Percentiles rank a stretch among this genome's conserved stretches.
phyloP scores from a whole-genome alignment of 306 rosid genomes.

The Fagus crenata region DNA sequence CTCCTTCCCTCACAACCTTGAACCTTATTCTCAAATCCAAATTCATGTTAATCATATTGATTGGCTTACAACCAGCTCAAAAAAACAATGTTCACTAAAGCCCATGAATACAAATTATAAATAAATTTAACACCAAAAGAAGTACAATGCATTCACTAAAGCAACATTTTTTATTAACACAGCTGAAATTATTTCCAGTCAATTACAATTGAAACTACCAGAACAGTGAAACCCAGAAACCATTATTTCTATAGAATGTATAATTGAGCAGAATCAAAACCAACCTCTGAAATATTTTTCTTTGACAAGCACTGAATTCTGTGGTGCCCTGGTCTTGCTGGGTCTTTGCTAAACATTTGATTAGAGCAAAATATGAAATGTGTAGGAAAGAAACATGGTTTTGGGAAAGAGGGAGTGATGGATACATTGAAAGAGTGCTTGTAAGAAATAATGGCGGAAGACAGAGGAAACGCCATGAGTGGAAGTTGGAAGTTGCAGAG shows the following conservation, averaged over 20 bases:
- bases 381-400: conserved; percentile 17
- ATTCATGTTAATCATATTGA: too few species aligned
- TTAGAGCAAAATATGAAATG: conserved; percentile 33
- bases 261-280: conserved; percentile 1
- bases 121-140: too few species aligned
- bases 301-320: conserved; percentile 42
- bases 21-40: too few species aligned
- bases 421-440: conserved; percentile 40
- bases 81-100: too few species aligned
- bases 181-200: too few species aligned
- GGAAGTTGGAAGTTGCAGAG: conserved; percentile 29
- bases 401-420: conserved; percentile 13
- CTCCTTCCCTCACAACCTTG: too few species aligned
- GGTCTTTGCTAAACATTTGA: conserved; percentile 9
- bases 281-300: conserved; percentile 40
- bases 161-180: too few species aligned
- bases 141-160: too few species aligned
- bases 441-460: conserved; percentile 42
- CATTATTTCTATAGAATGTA: not conserved
- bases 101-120: too few species aligned
- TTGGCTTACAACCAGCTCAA: too few species aligned
- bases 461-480: conserved; percentile 61
- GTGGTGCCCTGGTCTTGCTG: conserved; percentile 25
- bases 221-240: not conserved
- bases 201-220: too few species aligned